Evolutionary conservation across 148 eudicot genomes (phyloP).

Genomic region (Vaccinium darrowii): DNA sequence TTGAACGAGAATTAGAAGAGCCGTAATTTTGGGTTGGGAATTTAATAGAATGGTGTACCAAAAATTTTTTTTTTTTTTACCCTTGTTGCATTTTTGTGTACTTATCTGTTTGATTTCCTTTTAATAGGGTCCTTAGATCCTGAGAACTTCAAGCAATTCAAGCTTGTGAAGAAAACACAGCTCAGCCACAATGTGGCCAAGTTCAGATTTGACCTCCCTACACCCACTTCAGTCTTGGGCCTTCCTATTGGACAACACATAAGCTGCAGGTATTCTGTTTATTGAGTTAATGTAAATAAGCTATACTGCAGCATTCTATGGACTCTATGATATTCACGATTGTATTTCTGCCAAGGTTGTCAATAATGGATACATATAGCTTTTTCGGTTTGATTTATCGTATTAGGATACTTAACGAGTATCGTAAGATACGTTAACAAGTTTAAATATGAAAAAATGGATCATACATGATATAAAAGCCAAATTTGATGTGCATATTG

Average conservation of each 20-base stretch:
- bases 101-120: conserved; percentile 6
- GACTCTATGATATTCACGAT: neutral
- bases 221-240: conserved; percentile 86
- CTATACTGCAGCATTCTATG: neutral
- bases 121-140: conserved; percentile 73
- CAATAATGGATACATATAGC: too few species aligned
- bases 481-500: neutral
- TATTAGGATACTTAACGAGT: neutral
- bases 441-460: neutral
- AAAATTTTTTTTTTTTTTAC: neutral
- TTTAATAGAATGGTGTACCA: neutral
- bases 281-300: neutral
- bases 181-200: conserved; percentile 92
- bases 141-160: conserved; percentile 78
- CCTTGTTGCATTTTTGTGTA: neutral
- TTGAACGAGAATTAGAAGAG: neutral
- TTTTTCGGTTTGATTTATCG: neutral
- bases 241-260: conserved; percentile 95
- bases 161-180: conserved; percentile 70
- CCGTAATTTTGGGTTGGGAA: neutral
- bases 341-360: neutral
- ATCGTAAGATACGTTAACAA: neutral
- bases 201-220: conserved; percentile 79
- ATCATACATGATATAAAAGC: neutral
- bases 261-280: conserved; percentile 70